Percentiles rank a stretch among this genome's conserved stretches.
Evolutionary conservation across 495 filamentous ascomycete genomes (phyloP).

Genomic region (Trichoderma orchidacearum): DNA sequence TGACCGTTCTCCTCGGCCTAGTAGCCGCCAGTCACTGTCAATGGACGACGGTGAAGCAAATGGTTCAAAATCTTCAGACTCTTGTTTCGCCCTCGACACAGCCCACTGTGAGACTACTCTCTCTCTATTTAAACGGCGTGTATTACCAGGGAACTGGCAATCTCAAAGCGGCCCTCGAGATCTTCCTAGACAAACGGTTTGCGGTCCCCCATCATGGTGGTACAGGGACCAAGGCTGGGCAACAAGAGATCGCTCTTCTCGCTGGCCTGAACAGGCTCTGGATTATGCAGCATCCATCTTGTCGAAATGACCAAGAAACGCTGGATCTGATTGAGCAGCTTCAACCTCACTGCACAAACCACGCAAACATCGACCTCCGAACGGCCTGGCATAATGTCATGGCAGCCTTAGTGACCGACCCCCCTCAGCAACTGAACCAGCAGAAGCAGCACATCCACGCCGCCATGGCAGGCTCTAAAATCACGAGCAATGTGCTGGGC

Average conservation of each 20-base stretch:
- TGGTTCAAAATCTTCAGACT: slow-evolving; percentile 21
- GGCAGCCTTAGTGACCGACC: slow-evolving; percentile 53
- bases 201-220: slow-evolving; percentile 27
- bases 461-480: slow-evolving; percentile 26
- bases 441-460: slow-evolving; percentile 66
- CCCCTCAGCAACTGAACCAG: slow-evolving; percentile 48
- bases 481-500: slow-evolving; percentile 59
- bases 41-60: slow-evolving; percentile 29
- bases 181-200: slow-evolving; percentile 50
- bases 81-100: slow-evolving; percentile 17
- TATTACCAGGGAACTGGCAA: slow-evolving; percentile 70
- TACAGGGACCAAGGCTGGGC: slow-evolving; percentile 40
- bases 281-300: slow-evolving; percentile 56
- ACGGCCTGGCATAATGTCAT: slow-evolving; percentile 69
- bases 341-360: slow-evolving; percentile 50
- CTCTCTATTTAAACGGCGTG: slow-evolving; percentile 57
- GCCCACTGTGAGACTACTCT: slow-evolving; percentile 24
- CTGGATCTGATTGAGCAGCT: slow-evolving; percentile 48
- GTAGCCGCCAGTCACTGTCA: slow-evolving; percentile 29
- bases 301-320: slow-evolving; percentile 32
- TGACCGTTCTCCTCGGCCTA: slow-evolving; percentile 31
- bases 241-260: slow-evolving; percentile 54
- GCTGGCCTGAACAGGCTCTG: slow-evolving; percentile 70
- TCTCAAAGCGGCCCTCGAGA: slow-evolving; percentile 45
- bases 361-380: slow-evolving; percentile 58